Base-by-base conservation (phyloP, 106 monocot genomes). In the Chionographis japonica region DNA sequence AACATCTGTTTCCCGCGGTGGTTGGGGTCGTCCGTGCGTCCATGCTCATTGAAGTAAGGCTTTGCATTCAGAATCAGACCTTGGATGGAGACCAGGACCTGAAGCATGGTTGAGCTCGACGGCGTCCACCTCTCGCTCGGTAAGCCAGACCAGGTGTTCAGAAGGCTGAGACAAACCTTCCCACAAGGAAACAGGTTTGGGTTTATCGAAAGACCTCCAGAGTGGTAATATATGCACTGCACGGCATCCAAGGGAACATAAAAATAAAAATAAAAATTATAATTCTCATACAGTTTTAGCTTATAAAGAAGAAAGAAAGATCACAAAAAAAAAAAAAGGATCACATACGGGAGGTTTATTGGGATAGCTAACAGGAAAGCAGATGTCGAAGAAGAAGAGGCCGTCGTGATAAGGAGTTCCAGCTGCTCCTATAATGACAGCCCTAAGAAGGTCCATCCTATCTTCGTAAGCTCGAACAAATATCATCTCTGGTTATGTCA, bases 381-480 rank as follows among this genome's bases (percentile, higher is more conserved):
- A 80, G 14, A 69, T 41, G 60, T 80, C 79, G 59, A 80, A 80
- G 58, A 80, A 80, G 68, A 79, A 79, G 60, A 79, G 79, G 46
- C 79, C 79, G 62, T 79, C 79, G 49, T 78, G 78, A 62, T 79
- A 79, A 63, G 79, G 79, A 62, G 79, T 79, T 69, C 79, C 79
- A 58, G 68, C 57, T 14, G 79, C 69, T 65, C 79, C 79, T 12
- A 80, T 37, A 39, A 80, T 80, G 37, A 65, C 64, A 58, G 79
- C 79, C 64, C 79, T 68, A 16, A 80, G 65, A 80, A 80, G 56
- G 56, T 80, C 80, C 75, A 80, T 75, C 65, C 80, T 75, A 66
- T 71, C 80, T 71, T 80, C 80, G 61, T 80, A 80, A 54, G 71
- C 64, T 80, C 80, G 69, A 19, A 80, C 75, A 66, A 42, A 80